phyloP scores from a whole-genome alignment of 2,329 filamentous ascomycete genomes.

The Colletotrichum spaethianum region DNA sequence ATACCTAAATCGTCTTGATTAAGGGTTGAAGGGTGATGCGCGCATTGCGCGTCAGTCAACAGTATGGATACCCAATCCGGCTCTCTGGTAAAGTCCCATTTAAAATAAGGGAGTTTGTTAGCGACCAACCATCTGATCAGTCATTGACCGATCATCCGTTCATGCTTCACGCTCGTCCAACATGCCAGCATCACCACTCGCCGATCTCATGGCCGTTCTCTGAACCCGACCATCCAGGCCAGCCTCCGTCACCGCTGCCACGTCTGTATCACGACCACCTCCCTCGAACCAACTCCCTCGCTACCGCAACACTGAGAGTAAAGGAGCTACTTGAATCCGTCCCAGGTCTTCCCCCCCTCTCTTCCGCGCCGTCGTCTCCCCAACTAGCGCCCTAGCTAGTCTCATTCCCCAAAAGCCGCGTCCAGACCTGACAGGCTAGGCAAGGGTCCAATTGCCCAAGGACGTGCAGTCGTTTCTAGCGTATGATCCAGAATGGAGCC shows the following conservation, averaged over 20 bases:
- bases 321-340: background rate
- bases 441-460: constrained; percentile 12
- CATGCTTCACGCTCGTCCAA: background rate
- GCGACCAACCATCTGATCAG: background rate
- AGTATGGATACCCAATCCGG: background rate
- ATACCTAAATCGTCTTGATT: background rate
- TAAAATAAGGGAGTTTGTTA: background rate
- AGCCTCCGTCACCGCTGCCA: no score
- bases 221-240: background rate
- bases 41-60: background rate
- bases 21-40: constrained; percentile 6
- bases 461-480: constrained; percentile 7
- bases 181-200: background rate
- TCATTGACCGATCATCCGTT: background rate
- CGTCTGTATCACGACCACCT: background rate
- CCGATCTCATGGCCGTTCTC: background rate
- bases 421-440: constrained; percentile 19
- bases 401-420: background rate
- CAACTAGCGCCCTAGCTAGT: background rate
- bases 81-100: background rate
- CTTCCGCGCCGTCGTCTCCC: background rate
- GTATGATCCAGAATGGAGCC: constrained; percentile 19
- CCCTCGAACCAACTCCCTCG: background rate
- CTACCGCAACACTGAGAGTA: background rate
- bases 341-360: no score